Percentiles rank a stretch among this genome's conserved stretches.
Conservation (phyloP, 305 asterid species). For the Solanum aculeatissimum region DNA sequence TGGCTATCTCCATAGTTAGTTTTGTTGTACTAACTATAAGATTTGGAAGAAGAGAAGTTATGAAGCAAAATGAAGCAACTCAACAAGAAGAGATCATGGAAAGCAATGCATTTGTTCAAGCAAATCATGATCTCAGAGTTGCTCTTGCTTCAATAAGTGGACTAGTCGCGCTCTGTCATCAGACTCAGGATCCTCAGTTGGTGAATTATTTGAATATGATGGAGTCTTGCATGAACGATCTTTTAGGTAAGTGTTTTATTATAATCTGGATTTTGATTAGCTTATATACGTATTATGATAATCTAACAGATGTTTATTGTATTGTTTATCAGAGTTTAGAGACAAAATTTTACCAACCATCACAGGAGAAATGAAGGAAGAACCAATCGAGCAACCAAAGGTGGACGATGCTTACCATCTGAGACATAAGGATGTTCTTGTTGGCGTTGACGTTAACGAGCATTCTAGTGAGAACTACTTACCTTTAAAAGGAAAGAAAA, state of each 20-base stretch:
- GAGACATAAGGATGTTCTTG: background rate
- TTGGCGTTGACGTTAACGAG: background rate
- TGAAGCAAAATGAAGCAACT: background rate
- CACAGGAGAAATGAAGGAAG: background rate
- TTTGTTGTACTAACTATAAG: background rate
- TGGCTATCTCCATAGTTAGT: background rate
- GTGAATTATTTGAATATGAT: slow-evolving; percentile 23
- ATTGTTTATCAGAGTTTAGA: slow-evolving; percentile 13
- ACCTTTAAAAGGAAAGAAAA: slow-evolving; percentile 14
- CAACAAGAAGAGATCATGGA: background rate
- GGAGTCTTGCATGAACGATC: slow-evolving; percentile 2
- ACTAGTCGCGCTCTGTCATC: background rate
- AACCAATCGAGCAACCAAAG: background rate
- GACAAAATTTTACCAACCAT: background rate
- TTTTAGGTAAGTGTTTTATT: background rate
- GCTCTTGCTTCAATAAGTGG: background rate
- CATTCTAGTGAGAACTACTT: background rate
- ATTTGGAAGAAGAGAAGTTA: background rate
- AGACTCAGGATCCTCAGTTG: slow-evolving; percentile 1
- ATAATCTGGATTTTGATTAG: too few species aligned
- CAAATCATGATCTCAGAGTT: background rate
- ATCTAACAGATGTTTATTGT: too few species aligned
- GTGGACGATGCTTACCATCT: background rate
- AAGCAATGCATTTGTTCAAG: background rate
- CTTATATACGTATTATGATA: background rate